Conservation (phyloP, 805 yeast species). For the Saturnispora diversa region DNA sequence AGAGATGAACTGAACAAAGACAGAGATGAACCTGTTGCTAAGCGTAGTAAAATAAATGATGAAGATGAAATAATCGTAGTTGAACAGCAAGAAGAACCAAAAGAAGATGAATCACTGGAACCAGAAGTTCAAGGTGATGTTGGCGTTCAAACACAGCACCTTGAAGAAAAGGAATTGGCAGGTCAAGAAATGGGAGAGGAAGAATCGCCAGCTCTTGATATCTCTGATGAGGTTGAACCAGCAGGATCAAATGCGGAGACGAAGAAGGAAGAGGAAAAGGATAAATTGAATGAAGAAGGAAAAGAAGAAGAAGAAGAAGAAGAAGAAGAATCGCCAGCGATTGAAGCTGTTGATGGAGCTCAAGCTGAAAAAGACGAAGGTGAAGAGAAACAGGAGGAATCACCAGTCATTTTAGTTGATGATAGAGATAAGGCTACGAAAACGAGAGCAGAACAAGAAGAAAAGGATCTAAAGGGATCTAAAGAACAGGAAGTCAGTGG, state of each 20-base stretch:
- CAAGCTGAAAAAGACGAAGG: neutral
- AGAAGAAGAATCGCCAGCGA: too few relatives aligned
- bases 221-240: too few relatives aligned
- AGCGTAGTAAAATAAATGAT: neutral
- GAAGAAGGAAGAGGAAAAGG: neutral
- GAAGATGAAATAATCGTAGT: too few relatives aligned
- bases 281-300: neutral
- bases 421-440: neutral
- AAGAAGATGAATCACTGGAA: constrained; percentile 8
- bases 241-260: too few relatives aligned
- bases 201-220: neutral
- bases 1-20: constrained; percentile 10
- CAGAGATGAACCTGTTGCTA: neutral
- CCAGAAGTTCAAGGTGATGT: too few relatives aligned
- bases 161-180: too few relatives aligned
- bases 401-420: neutral
- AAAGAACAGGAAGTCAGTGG: constrained; percentile 4
- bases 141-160: too few relatives aligned
- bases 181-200: constrained; percentile 9
- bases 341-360: neutral
- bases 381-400: constrained; percentile 4
- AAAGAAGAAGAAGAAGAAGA: neutral
- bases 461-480: neutral
- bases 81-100: neutral
- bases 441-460: constrained; percentile 4